Base-by-base conservation (phyloP, 208 protist species). In the Leishmania lainsoni region DNA sequence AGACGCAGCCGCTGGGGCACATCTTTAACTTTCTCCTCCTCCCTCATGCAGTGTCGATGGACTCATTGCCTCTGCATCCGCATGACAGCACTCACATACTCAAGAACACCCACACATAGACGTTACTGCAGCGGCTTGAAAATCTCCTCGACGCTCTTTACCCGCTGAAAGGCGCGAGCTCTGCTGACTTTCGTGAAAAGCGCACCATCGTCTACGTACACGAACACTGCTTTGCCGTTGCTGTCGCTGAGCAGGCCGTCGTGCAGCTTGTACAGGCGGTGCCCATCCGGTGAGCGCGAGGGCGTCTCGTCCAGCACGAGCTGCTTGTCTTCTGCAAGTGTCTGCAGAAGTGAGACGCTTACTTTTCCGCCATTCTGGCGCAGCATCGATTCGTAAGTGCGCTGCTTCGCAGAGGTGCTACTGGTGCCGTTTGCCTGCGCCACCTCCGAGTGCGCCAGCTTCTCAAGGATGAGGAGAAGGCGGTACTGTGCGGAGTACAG, bases 201-300 rank as follows among this genome's bases (percentile, higher is more conserved):
- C 51, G 86, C 83, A 29, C 94, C 94, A 69, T 92, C 83, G 45
- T 93, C 88, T n/a, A 97, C 48, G 79, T 96, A 97, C 22, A 95
- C 79, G 69, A 92, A 93, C 3, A 94, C 90, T 1, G 81, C 86
- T n/a, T 73, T 78, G 4, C 63, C 69, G 2, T 56, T 59, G 22
- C 58, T 48, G 29, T 78, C 54, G 51, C 58, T 74, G 22, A 39
- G 58, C 16, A 70, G 76, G 16, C 84, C 91, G 78, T 87, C 79
- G 76, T 89, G 85, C 77, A 97, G 87, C 29, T 89, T 87, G 85
- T 90, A 91, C 45, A 97, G 83, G 4, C 85, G 85, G 73, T 97
- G 92, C 9, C 91, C 92, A 16, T 85, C 90, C 12, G 87, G 76
- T 35, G 91, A 90, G 22, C 92, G 91, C 45, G 90, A 84, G 10